Evolutionary conservation across 805 yeast species (phyloP), one percentile per base, ranked within the genome.

Genomic region (Wickerhamomyces mucosus): DNA sequence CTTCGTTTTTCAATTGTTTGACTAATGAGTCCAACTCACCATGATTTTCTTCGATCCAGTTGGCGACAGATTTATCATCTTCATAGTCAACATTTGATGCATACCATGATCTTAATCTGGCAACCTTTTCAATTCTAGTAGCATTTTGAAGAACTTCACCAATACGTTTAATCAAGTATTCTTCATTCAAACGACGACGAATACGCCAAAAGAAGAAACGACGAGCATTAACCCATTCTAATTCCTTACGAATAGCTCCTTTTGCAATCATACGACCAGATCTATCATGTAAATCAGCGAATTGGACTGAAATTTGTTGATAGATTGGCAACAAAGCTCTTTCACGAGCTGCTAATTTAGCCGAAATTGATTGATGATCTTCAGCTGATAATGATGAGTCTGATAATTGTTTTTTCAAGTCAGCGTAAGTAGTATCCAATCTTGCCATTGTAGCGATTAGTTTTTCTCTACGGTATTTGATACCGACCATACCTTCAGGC

Each of bases 401-500:
- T 32, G 72, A 59, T 48, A 79, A 56, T 55, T 78, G 67, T 31
- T 56, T 63, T 63, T 72, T 81, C 62, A 80, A 69, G 28, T 68
- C 74, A 37, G 73, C 75, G 59, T 85, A 89, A 29, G 69, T 69
- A 15, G 71, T 61, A 55, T 92, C 99, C 42, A 92, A 68, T 61
- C 98, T 78, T 41, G 72, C 72, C 94, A 92, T 94, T 31, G 95
- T 85, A n/a, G 75, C 73, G 40, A 86, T 61, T 44, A 94, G 67
- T 63, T 86, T 88, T 56, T 86, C 96, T 50, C 94, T 81, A 62
- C 96, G 80, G 72, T 81, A 92, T 64, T 92, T 92, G 63, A 92
- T 85, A 57, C 97, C 96, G 52, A 94, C 98, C 88, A 92, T 85
- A 59, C 97, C 98, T 55, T 89, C 96, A 32, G 98, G 97, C 64